Conservation (phyloP, 176 grass and related monocot species). For the Eleusine coracana region DNA sequence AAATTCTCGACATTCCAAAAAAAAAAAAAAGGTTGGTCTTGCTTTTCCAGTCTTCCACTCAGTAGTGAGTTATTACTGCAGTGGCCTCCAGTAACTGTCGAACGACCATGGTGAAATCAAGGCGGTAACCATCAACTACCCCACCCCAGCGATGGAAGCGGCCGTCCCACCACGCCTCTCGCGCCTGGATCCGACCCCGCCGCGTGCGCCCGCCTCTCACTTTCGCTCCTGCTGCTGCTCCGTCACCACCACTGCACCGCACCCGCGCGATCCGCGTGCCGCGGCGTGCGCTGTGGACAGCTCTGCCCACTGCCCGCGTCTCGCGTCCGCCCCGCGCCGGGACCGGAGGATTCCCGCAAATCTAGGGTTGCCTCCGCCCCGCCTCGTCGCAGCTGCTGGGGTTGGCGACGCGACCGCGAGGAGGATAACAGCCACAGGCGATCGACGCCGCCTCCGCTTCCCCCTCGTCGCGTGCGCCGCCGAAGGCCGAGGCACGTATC, state of each 20-base stretch:
- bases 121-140: not conserved
- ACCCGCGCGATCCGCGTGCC: no score
- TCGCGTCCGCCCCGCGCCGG: constrained; percentile 11
- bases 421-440: not conserved
- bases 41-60: not conserved
- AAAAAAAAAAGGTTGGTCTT: not conserved
- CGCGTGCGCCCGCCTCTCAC: constrained; percentile 4
- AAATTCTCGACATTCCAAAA: not conserved
- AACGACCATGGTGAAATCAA: not conserved
- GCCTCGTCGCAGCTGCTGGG: not conserved
- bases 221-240: not conserved
- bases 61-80: not conserved
- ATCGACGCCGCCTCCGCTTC: not conserved
- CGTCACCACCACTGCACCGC: no score
- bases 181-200: not conserved
- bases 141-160: not conserved
- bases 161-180: not conserved
- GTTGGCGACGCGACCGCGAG: no score
- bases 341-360: constrained; percentile 10
- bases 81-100: not conserved
- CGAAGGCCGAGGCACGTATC: constrained; percentile 29
- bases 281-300: not conserved
- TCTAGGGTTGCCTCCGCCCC: constrained; percentile 43
- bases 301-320: constrained; percentile 4
- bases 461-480: constrained; percentile 25